Evolutionary conservation across 2,329 filamentous ascomycete species (phyloP), one percentile per base, ranked within the genome.

Genomic region (Cladosporium sp.): DNA sequence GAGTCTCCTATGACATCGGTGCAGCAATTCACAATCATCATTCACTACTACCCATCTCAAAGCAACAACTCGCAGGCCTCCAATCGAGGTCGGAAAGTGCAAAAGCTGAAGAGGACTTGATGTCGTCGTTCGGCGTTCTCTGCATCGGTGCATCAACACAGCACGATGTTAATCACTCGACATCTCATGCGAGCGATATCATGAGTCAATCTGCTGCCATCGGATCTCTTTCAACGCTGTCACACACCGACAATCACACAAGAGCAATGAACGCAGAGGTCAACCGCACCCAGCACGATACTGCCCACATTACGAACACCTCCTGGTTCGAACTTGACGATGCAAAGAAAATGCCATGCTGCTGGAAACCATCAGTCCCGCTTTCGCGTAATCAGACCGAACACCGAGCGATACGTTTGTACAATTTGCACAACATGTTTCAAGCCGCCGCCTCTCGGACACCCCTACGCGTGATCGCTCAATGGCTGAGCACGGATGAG

Each of bases 181-280:
- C 6, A 15, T 59, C 34, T 15, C 12, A 38, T 21, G 57, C 57
- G 8, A 28, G 41, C 15, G 38, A 59, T 28, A 8, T 18, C 57
- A 59, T 59, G 57, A 28, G 21, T n/a, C 57, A 18, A 7, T 30
- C 36, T 28, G 55, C 55, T 18, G 55, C 55, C 36, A 59, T 59
- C 15, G 57, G 57, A 21, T 47, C 57, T 28, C 28, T 59, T 38
- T 30, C 26, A 4, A 14, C 14, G 8, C 24, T 59, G 30, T 14
- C 26, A 24, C 21, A 28, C 18, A 38, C 18, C 12, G 34, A 58
- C 55, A 11, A 12, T 7, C 5, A 15, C n/a, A 28, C 34, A 8
- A 38, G 32, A 28, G 5, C 7, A 15, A 38, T n/a, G 10, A 41
- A 36, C 21, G 12, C 10, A 28, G 8, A 7, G 34, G 11, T 4